These are phyloP conservation scores for Cutaneotrichosporon cutaneum DNA, from an alignment of 1,284 basidiomycete genomes.

Conservation along the genomic window DNA sequence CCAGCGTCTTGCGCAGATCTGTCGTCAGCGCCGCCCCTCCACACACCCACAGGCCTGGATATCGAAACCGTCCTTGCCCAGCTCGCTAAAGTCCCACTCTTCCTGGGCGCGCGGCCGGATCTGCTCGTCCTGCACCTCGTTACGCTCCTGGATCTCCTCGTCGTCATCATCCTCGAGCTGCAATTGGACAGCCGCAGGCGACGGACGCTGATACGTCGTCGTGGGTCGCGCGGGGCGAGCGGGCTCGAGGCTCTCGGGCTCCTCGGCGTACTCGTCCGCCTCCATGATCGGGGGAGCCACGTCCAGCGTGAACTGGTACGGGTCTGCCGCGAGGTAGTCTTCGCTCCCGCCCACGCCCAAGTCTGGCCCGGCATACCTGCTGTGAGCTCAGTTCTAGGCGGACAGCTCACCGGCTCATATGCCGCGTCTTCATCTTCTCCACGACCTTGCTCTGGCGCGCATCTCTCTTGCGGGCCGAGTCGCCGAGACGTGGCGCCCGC, in stretches of 20 bases:
- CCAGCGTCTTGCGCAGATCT: constrained; percentile 34
- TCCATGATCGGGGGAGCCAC: constrained; percentile 25
- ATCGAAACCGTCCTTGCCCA: constrained; percentile 75
- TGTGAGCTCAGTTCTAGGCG: constrained; percentile 53
- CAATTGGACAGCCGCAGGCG: not conserved
- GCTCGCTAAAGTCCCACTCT: constrained; percentile 61
- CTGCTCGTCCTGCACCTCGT: constrained; percentile 32
- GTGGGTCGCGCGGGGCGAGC: not conserved
- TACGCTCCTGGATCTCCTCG: constrained; percentile 21
- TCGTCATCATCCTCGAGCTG: constrained; percentile 11
- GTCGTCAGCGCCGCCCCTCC: not conserved
- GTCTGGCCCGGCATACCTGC: constrained; percentile 49
- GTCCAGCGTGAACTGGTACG: constrained; percentile 36
- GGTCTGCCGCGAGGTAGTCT: constrained; percentile 33
- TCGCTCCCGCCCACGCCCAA: not conserved
- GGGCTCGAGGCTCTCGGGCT: constrained; percentile 1
- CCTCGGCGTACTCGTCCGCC: constrained; percentile 24
- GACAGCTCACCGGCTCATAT: constrained; percentile 71
- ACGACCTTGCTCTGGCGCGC: constrained; percentile 69
- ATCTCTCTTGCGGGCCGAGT: constrained; percentile 18
- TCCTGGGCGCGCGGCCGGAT: constrained; percentile 44
- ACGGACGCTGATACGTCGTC: constrained; percentile 2
- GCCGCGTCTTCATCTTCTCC: constrained; percentile 83
- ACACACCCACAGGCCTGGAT: constrained; percentile 69
- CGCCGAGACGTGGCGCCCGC: constrained; percentile 21